Conservation (phyloP, 345 rosid species). For the Populus pruinosa region DNA sequence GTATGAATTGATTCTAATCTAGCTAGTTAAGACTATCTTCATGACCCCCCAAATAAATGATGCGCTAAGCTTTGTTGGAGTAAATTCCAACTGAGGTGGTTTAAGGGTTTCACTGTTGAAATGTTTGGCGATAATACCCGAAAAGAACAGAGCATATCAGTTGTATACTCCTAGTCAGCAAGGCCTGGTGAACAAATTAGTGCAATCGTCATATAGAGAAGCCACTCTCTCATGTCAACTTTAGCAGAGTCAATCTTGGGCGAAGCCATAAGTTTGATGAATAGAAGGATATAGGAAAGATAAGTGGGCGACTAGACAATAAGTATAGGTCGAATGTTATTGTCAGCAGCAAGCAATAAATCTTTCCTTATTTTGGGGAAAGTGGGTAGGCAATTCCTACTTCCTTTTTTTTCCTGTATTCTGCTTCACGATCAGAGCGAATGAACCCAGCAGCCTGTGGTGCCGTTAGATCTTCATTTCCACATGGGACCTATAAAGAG, state of each 20-base stretch:
- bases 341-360: not conserved
- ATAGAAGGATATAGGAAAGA: not conserved
- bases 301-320: not conserved
- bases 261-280: not conserved
- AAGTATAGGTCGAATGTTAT: not conserved
- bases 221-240: not conserved
- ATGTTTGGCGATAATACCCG: not conserved
- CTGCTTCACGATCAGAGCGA: too few relatives aligned
- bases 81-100: not conserved
- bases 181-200: not conserved
- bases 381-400: too few relatives aligned
- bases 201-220: not conserved
- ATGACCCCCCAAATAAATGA: not conserved
- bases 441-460: too few relatives aligned
- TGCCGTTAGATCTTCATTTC: not conserved
- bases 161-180: not conserved
- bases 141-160: not conserved
- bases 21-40: not conserved
- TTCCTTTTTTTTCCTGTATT: too few relatives aligned
- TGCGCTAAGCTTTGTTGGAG: not conserved
- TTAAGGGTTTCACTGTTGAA: not conserved
- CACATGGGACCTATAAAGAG: not conserved
- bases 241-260: not conserved
- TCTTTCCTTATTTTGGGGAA: not conserved
- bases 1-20: not conserved